A percentile compares a stretch with the other conserved stretches of the same genome.
Evolutionary conservation across 2,329 filamentous ascomycete species (phyloP).

Genomic region (Dactylellina haptotyla): DNA sequence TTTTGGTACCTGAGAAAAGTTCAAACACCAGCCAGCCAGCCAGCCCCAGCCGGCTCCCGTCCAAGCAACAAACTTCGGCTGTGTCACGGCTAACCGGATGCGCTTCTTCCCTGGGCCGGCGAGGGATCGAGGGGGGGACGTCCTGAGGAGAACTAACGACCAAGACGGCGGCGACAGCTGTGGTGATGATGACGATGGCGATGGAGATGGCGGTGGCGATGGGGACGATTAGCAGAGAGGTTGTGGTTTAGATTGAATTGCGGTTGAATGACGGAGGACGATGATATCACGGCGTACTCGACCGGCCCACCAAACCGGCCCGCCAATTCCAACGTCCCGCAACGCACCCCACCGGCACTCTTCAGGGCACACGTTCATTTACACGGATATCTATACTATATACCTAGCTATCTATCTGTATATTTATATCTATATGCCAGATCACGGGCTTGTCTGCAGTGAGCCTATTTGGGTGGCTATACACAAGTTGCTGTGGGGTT

Average conservation of each 20-base stretch:
- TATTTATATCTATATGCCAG: too few species aligned
- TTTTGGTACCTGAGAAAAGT: conserved; percentile 43
- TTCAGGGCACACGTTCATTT: too few species aligned
- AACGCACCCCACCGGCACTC: conserved; percentile 17
- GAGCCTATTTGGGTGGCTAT: too few species aligned
- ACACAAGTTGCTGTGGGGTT: too few species aligned
- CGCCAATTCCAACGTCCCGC: conserved; percentile 31
- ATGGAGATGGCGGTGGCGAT: not conserved
- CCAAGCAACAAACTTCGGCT: conserved; percentile 8
- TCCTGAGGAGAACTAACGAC: too few species aligned
- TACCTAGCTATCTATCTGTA: not conserved
- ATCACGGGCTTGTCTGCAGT: too few species aligned
- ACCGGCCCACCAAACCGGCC: conserved; percentile 11
- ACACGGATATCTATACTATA: too few species aligned
- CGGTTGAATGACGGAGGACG: too few species aligned
- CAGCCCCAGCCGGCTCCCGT: not conserved
- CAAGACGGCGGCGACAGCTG: too few species aligned
- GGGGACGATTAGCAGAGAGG: too few species aligned
- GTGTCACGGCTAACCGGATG: not conserved
- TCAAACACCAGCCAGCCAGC: conserved; percentile 14
- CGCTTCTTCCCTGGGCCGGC: not conserved
- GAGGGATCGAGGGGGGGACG: not conserved
- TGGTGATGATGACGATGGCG: not conserved
- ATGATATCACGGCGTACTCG: conserved; percentile 32
- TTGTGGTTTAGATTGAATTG: too few species aligned